These are phyloP conservation scores for Pneumocystis jirovecii DNA, from an alignment of 1,139 yeast species.

Conservation along the genomic window DNA sequence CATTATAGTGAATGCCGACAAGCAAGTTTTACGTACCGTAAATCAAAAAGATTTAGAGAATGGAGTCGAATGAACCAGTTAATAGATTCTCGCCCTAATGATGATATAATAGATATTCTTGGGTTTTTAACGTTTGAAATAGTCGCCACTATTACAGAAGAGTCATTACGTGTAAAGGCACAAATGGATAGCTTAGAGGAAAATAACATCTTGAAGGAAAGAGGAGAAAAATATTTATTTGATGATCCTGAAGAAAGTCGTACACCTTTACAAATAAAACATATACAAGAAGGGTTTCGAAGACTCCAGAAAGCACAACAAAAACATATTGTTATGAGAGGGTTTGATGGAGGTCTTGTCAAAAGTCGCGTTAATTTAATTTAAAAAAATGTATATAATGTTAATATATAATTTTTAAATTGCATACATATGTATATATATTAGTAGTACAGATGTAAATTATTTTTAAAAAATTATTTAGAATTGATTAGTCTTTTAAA, in stretches of 20 bases:
- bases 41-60: conserved; percentile 81
- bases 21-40: conserved; percentile 88
- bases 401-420: background rate
- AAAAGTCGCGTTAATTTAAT: conserved; percentile 25
- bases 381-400: conserved; percentile 11
- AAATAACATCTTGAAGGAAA: background rate
- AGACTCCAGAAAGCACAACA: conserved; percentile 50
- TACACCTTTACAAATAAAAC: conserved; percentile 67
- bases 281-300: conserved; percentile 86
- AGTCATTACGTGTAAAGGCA: conserved; percentile 64
- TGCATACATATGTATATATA: background rate
- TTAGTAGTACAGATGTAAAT: background rate
- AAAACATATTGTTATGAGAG: conserved; percentile 46
- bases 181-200: conserved; percentile 6
- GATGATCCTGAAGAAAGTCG: conserved; percentile 85
- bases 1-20: conserved; percentile 99
- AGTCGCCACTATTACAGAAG: conserved; percentile 86
- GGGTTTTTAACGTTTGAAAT: conserved; percentile 94
- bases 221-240: conserved; percentile 40
- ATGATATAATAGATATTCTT: conserved; percentile 87
- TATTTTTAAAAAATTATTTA: background rate
- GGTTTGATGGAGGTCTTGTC: conserved; percentile 57
- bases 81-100: conserved; percentile 84
- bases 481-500: background rate
- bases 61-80: conserved; percentile 84